Base-by-base conservation (phyloP, 768 basidiomycete genomes). In the Hericium coralloides region DNA sequence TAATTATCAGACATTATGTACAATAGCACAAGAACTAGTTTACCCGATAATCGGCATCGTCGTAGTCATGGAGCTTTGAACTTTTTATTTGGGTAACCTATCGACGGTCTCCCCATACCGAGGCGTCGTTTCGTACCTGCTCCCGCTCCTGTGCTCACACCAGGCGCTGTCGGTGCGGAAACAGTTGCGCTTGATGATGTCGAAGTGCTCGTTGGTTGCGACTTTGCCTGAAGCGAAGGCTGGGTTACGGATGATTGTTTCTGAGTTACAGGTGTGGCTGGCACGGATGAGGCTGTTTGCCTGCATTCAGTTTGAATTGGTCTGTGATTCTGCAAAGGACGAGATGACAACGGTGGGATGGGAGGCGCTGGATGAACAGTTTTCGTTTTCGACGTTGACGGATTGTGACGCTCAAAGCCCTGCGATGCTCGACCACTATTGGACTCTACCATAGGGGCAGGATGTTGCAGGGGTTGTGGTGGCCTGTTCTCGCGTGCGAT, bases 81-180 rank as follows among this genome's bases (percentile, higher is more conserved):
- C 69, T 83, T 86, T 69, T 86, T 87, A 67, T 85, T 87, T 22
- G 79, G 63, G 64, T 86, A 86, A 3, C 80, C 79, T 23, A 60
- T 68, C 7, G 67, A 68, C 4, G 68, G 67, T 61, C 79, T 72
- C 17, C 82, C 82, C 83, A 86, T 84, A 0, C 85, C 85, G 53
- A 86, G 69, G 47, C 83, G 74, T 57, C 83, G 74, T 63, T 85
- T 50, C 9, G 23, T 86, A 17, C 67, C 67, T 17, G 55, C 45
- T 39, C 22, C 25, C 25, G 52, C 47, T 22, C 17, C 47, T 9
- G 4, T 20, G 4, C 17, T 25, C 20, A 51, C 23, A 14, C 17
- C 18, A 4, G 17, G 43, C 20, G 12, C 12, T 43, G 43, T n/a
- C 20, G 43, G n/a, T 17, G 43, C 43, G 3, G 17, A n/a, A 17